These are phyloP conservation scores for Funneliformis geosporum DNA, from an alignment of 192 early-diverging fungal species.

Conservation along the genomic window DNA sequence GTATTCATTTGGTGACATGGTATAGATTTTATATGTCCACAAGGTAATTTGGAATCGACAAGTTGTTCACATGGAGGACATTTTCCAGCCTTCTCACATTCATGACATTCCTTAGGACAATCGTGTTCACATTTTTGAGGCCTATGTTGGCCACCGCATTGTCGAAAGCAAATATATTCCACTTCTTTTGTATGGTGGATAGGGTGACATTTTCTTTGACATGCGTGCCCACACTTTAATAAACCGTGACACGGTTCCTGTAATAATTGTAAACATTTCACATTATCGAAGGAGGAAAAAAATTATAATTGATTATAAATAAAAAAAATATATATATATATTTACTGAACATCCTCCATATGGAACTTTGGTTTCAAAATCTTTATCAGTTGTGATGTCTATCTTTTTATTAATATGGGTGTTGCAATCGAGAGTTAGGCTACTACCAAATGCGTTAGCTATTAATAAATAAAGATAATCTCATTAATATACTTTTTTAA, in stretches of 20 bases:
- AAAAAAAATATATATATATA: not conserved
- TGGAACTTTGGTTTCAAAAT: not conserved
- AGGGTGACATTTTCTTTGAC: conserved; percentile 11
- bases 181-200: not conserved
- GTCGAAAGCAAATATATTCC: not conserved
- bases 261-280: not conserved
- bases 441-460: not conserved
- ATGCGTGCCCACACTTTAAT: not conserved
- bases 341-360: not conserved
- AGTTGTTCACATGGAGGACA: not conserved
- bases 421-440: not conserved
- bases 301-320: not conserved
- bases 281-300: too few relatives aligned
- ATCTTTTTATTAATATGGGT: not conserved
- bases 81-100: not conserved
- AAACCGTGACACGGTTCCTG: not conserved
- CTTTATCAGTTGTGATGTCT: not conserved
- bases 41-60: not conserved
- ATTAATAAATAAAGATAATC: not conserved
- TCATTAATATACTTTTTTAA: not conserved
- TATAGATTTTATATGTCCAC: not conserved
- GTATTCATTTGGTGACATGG: not conserved
- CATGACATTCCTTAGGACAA: not conserved
- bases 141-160: not conserved
- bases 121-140: not conserved